Percentiles rank a stretch among this genome's conserved stretches.
phyloP scores from a whole-genome alignment of 2,329 filamentous ascomycete genomes.

The Thyridium curvatum region DNA sequence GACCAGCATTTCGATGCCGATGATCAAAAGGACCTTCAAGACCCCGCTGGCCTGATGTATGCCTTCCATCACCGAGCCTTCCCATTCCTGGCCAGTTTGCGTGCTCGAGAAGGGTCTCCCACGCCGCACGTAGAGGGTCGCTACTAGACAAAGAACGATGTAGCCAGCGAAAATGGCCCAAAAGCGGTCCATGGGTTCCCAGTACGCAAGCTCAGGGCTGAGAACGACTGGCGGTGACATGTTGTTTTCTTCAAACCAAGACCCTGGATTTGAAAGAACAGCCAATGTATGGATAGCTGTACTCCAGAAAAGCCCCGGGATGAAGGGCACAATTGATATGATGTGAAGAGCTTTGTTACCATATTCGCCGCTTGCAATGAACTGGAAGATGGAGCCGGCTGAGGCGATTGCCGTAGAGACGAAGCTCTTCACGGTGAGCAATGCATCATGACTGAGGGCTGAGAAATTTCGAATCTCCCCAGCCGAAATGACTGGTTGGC shows the following conservation, averaged over 20 bases:
- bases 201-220: constrained; percentile 52
- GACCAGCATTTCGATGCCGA: constrained; percentile 97
- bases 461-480: constrained; percentile 72
- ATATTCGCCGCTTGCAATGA: constrained; percentile 39
- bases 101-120: constrained; percentile 60
- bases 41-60: constrained; percentile 93
- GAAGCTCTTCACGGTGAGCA: constrained; percentile 53
- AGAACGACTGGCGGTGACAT: no score
- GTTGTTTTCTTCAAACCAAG: constrained; percentile 47
- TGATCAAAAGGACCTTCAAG: constrained; percentile 96
- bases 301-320: constrained; percentile 12
- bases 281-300: constrained; percentile 15
- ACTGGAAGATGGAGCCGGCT: constrained; percentile 30
- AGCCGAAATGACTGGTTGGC: constrained; percentile 42
- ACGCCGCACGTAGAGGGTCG: constrained; percentile 72
- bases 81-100: constrained; percentile 54
- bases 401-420: constrained; percentile 33
- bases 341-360: constrained; percentile 17
- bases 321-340: constrained; percentile 12
- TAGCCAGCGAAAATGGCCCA: constrained; percentile 80
- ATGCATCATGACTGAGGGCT: constrained; percentile 65
- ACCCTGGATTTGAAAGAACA: constrained; percentile 37
- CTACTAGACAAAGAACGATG: constrained; percentile 64
- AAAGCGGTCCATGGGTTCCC: constrained; percentile 58
- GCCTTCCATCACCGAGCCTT: constrained; percentile 73